Base-by-base conservation (phyloP, 179 eudicot genomes). In the Sideroxylon spinosum region DNA sequence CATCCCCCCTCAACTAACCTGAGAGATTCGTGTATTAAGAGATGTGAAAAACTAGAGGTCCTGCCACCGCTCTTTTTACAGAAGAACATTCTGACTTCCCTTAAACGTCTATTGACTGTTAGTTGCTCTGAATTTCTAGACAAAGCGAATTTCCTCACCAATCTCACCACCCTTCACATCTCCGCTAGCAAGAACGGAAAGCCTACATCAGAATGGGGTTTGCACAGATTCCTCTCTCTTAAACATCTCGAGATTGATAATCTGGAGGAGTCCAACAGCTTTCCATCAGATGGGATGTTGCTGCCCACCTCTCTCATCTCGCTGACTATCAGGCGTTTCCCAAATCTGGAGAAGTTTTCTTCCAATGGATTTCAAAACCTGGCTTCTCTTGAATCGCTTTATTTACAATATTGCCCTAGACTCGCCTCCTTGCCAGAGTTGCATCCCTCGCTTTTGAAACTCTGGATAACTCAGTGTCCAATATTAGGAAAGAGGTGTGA, bases 101-200 rank as follows among this genome's bases (percentile, higher is more conserved):
- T 57, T 57, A 7, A 57, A 19, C 0, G 6, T 6, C 22, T 57
- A 23, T 17, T 1, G 4, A 57, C 17, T 6, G 20, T 13, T 19
- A 57, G 22, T 57, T 57, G n/a, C 22, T 19, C 62, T 57, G 23
- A 7, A 57, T 28, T 28, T 9, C 44, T 57, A 25, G 60, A 53
- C 37, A 48, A 73, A 28, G 46, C 48, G n/a, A 32, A 17, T 14
- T 56, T 65, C 56, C 7, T 73, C 86, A 61, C 77, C 85, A 56
- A 78, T 37, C 44, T 37, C 44, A 37, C 44, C 44, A 37, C 6
- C 82, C 12, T 85, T 85, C n/a, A 68, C n/a, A n/a, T n/a, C n/a
- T 78, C 19, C 46, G 65, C 70, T 19, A 26, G 56, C 16, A 56
- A 16, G 37, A 20, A 28, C 26, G 25, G 11, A 12, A 28, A 14